Percentiles rank a stretch among this genome's conserved stretches.
phyloP scores from a whole-genome alignment of 2,329 filamentous ascomycete genomes.

The Parafenestella ontariensis region DNA sequence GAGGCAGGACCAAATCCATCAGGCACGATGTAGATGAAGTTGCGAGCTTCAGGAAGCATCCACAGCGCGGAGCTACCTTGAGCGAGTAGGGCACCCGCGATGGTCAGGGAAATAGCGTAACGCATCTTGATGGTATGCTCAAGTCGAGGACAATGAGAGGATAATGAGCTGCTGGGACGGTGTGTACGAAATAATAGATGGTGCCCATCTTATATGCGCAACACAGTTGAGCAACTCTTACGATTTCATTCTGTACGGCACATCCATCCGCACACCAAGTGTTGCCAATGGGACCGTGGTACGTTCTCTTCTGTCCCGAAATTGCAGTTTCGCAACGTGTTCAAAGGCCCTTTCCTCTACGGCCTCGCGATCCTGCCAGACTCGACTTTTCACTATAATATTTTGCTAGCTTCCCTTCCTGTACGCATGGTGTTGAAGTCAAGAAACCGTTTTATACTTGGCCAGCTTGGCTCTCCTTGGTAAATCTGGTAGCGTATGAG shows the following conservation, averaged over 20 bases:
- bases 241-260: background rate
- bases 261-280: background rate
- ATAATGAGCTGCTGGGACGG: background rate
- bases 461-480: background rate
- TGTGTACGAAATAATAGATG: background rate
- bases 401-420: background rate
- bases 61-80: constrained; percentile 16
- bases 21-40: constrained; percentile 35
- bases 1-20: constrained; percentile 34
- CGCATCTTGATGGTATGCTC: constrained; percentile 4
- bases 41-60: constrained; percentile 22
- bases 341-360: background rate
- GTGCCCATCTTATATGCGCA: background rate
- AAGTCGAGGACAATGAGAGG: background rate
- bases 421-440: background rate
- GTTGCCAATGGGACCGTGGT: background rate
- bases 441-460: background rate
- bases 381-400: background rate
- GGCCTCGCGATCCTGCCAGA: background rate
- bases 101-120: constrained; percentile 11
- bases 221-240: background rate
- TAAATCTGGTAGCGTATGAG: background rate
- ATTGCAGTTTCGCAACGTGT: background rate
- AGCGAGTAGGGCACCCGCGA: constrained; percentile 12
- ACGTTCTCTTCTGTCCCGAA: background rate